Percentiles rank a stretch among this genome's conserved stretches.
Conservation (phyloP, 495 filamentous ascomycete genomes). For the Penicillium roqueforti region DNA sequence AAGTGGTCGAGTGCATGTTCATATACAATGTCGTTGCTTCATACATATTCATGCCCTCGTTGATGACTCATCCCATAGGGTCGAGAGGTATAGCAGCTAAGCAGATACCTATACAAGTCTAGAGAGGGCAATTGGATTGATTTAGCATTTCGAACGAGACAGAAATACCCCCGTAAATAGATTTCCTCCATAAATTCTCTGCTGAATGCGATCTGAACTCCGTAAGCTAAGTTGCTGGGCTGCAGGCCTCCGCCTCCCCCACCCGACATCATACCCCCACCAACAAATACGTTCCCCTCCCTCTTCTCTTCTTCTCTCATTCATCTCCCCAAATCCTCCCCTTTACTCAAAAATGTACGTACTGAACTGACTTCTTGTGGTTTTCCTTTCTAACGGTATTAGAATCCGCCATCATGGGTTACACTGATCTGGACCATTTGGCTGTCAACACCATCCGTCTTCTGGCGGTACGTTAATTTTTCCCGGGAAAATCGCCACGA, state of each 20-base stretch:
- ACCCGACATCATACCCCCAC: conserved; percentile 36
- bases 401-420: conserved; percentile 74
- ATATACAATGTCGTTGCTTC: neutral
- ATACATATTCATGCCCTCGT: no score
- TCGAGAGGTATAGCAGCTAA: neutral
- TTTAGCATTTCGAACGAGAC: neutral
- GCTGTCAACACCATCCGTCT: conserved; percentile 97
- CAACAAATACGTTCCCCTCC: conserved; percentile 33
- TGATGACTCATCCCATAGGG: conserved; percentile 6
- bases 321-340: conserved; percentile 15
- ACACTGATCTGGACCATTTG: conserved; percentile 76
- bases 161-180: neutral
- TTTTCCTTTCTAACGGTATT: conserved; percentile 22
- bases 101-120: neutral
- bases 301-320: conserved; percentile 21
- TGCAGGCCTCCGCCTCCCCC: conserved; percentile 19
- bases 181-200: neutral
- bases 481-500: conserved; percentile 9
- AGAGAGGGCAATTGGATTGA: neutral
- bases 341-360: conserved; percentile 16
- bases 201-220: no score
- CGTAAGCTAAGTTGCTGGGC: neutral
- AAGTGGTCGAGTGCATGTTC: neutral
- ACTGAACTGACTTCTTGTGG: conserved; percentile 1
- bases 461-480: conserved; percentile 65